Evolutionary conservation across 179 eudicot species (phyloP), one percentile per base, ranked within the genome.

Genomic region (Amaranthus tricolor): DNA sequence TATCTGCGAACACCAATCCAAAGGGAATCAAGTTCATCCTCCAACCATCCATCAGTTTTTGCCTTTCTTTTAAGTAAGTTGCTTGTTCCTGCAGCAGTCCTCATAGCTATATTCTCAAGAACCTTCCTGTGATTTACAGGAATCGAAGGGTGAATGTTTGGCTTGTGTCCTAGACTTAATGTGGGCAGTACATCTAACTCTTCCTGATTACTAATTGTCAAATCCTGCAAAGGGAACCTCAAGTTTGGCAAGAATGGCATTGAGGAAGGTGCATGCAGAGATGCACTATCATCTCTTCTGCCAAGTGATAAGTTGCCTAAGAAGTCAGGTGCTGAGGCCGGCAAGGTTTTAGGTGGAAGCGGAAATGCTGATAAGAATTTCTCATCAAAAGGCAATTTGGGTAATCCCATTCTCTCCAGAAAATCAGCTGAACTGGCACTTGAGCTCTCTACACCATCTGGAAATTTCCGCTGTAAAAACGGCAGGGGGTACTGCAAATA

Each of bases 1-100:
- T 93, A 96, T 82, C 99, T 88, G 24, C 99, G 91, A 76, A 96
- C 94, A 51, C 98, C 99, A 82, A 96, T 83, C 99, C 99, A 96
- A 16, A 96, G 91, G 82, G 86, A 89, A 83, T 96, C 99, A 50
- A 96, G 99, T 73, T 96, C 99, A 58, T 96, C 99, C 77, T 96
- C 99, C 9, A 97, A 89, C 99, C 98, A 96, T 61, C 79, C 77
- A 81, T 93, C 98, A 5, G 79, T 56, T 75, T 83, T 91, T 24
- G 87, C 63, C 77, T 89, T 96, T 80, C 82, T 89, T 80, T 84
- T 91, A 12, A 76, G 79, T 62, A 80, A 64, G 80, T 71, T 89
- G 83, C 80, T 85, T 19, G 88, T 68, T 74, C 91, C 94, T 21
- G 83, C 58, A 47, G 94, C 93, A n/a, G 93, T 89, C 85, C 98